Conservation (phyloP, 2,329 filamentous ascomycete genomes). For the Colletotrichum orchidophilum region DNA sequence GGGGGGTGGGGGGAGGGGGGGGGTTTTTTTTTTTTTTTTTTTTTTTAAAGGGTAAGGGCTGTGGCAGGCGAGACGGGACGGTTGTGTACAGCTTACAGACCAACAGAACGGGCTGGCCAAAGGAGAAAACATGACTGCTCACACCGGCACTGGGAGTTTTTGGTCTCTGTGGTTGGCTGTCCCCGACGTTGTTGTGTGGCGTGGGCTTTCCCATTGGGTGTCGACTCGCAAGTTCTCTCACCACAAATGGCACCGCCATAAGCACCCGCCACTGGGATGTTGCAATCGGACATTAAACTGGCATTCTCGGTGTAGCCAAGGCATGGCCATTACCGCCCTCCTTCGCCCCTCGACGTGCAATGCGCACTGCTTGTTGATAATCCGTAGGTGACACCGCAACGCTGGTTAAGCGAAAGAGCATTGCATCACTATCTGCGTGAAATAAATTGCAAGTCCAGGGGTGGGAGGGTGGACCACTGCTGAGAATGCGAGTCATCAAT, state of each 20-base stretch:
- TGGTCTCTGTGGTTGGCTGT: not conserved
- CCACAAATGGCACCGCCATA: not conserved
- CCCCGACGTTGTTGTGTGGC: not conserved
- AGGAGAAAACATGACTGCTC: not conserved
- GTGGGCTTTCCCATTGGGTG: not conserved
- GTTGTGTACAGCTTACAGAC: no score
- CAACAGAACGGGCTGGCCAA: not conserved
- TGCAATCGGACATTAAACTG: slow-evolving; percentile 3
- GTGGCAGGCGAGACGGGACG: no score
- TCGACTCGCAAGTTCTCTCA: not conserved
- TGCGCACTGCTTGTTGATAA: not conserved
- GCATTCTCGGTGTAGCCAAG: not conserved
- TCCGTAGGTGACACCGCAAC: no score
- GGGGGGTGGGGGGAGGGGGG: no score
- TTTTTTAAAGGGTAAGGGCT: no score
- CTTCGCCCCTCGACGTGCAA: not conserved
- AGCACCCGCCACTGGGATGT: slow-evolving; percentile 4
- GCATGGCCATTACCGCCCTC: not conserved
- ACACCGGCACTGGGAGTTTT: not conserved
- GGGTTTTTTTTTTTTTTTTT: no score
- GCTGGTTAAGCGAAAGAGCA: not conserved
- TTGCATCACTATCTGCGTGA: slow-evolving; percentile 11
- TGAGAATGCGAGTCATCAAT: slow-evolving; percentile 2
- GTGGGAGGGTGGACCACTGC: not conserved
- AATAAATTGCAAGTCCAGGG: not conserved